Evolutionary conservation across 1,139 yeast species (phyloP).

Genomic region (Candida pseudoviswanathii): DNA sequence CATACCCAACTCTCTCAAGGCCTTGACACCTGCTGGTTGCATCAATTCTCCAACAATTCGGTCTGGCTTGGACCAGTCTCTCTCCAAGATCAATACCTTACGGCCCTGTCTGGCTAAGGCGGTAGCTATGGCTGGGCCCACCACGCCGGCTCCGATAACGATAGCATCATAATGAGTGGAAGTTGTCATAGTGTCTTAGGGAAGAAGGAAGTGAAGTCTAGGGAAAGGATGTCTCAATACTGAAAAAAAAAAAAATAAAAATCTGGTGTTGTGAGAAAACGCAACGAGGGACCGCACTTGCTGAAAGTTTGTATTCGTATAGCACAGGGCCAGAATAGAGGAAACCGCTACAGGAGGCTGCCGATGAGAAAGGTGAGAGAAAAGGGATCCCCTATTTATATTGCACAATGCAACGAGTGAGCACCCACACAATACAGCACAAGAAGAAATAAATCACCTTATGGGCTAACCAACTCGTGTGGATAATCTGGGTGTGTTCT

Average conservation of each 20-base stretch:
- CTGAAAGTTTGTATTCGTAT: too few species aligned
- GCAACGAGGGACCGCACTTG: too few species aligned
- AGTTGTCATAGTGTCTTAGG: background rate
- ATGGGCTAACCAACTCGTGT: too few species aligned
- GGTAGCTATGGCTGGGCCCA: constrained; percentile 92
- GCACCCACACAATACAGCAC: too few species aligned
- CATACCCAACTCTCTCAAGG: constrained; percentile 81
- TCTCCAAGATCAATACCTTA: constrained; percentile 70
- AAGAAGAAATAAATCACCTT: too few species aligned
- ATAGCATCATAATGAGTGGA: constrained; percentile 53
- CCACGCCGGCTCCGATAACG: constrained; percentile 92
- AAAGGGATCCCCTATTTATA: too few species aligned
- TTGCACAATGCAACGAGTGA: too few species aligned
- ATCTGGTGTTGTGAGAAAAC: background rate
- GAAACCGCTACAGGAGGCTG: too few species aligned
- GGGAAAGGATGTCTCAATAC: background rate
- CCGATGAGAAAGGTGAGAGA: too few species aligned
- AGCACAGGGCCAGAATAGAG: too few species aligned
- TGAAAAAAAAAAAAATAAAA: background rate
- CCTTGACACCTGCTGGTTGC: constrained; percentile 93
- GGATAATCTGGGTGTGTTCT: too few species aligned
- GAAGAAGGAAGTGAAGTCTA: background rate
- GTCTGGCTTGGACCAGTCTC: constrained; percentile 92
- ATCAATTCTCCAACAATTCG: constrained; percentile 95
- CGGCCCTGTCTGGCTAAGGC: constrained; percentile 91